Percentiles rank a stretch among this genome's conserved stretches.
Evolutionary conservation across 208 protist genomes (phyloP).

Genomic region (Porcisia deanei): DNA sequence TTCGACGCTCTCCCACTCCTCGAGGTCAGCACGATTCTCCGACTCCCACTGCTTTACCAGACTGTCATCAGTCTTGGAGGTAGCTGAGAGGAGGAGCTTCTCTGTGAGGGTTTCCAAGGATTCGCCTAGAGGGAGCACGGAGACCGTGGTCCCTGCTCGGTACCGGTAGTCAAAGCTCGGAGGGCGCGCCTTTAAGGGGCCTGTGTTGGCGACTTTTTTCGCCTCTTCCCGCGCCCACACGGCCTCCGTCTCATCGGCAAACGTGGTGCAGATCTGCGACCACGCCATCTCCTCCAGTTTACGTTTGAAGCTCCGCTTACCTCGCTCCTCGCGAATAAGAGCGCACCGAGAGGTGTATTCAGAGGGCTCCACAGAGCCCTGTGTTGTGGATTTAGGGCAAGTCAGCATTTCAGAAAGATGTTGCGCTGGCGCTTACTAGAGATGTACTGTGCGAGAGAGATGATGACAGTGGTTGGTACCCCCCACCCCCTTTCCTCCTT

Average conservation of each 20-base stretch:
- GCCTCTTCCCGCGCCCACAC: not conserved
- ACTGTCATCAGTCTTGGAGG: not conserved
- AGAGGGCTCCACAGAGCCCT: not conserved
- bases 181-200: not conserved
- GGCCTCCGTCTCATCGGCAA: not conserved
- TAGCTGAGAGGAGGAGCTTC: not conserved
- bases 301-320: not conserved
- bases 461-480: too few species aligned
- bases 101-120: not conserved
- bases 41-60: slow-evolving; percentile 19
- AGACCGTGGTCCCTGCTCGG: slow-evolving; percentile 10
- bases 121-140: slow-evolving; percentile 6
- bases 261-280: not conserved
- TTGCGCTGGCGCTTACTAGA: too few species aligned
- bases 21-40: slow-evolving; percentile 37
- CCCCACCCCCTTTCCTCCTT: not conserved
- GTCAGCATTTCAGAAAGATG: not conserved
- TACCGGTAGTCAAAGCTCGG: not conserved
- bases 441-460: not conserved
- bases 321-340: slow-evolving; percentile 4
- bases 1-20: slow-evolving; percentile 43
- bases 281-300: not conserved
- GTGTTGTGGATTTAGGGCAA: not conserved
- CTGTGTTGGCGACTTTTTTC: not conserved
- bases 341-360: slow-evolving; percentile 3